A percentile compares a stretch with the other conserved stretches of the same genome.
phyloP scores from a whole-genome alignment of 2,329 filamentous ascomycete species.

The Pestalotiopsis sp. region DNA sequence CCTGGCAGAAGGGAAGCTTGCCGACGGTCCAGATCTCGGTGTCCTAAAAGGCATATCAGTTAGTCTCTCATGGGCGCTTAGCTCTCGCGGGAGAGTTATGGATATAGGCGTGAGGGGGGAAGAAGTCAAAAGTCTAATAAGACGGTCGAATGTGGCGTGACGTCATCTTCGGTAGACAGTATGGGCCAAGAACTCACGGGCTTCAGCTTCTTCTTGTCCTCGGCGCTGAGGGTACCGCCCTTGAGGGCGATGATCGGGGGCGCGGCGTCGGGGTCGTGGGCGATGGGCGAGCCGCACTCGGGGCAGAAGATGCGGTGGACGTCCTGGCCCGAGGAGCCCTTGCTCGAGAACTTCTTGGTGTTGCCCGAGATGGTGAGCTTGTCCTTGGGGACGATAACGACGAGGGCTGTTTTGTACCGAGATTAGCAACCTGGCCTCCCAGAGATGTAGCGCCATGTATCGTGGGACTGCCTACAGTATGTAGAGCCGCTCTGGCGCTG shows the following conservation, averaged over 20 bases:
- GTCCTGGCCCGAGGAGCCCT: slow-evolving; percentile 59
- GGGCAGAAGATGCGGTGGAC: slow-evolving; percentile 71
- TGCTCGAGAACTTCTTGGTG: slow-evolving; percentile 63
- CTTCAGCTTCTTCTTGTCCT: slow-evolving; percentile 69
- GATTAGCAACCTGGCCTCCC: background rate
- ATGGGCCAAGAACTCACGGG: slow-evolving; percentile 43
- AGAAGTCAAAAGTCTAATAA: background rate
- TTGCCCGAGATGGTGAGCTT: slow-evolving; percentile 64
- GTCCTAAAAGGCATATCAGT: slow-evolving; percentile 38
- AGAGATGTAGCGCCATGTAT: background rate
- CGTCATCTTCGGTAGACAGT: background rate
- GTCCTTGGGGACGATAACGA: slow-evolving; percentile 65
- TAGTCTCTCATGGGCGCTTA: background rate
- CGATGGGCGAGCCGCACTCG: slow-evolving; percentile 69
- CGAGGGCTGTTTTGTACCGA: slow-evolving; percentile 50
- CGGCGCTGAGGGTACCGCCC: slow-evolving; percentile 62
- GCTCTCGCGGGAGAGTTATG: background rate
- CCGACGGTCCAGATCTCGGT: slow-evolving; percentile 70
- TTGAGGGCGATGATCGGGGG: slow-evolving; percentile 70
- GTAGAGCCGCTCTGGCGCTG: slow-evolving; percentile 69
- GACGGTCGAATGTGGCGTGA: background rate
- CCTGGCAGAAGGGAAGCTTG: slow-evolving; percentile 71
- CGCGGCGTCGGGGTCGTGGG: slow-evolving; percentile 70
- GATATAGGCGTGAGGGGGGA: background rate
- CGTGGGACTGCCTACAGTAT: slow-evolving; percentile 52